Conservation (phyloP, 1,284 basidiomycete species). For the Pholiota adiposa region DNA sequence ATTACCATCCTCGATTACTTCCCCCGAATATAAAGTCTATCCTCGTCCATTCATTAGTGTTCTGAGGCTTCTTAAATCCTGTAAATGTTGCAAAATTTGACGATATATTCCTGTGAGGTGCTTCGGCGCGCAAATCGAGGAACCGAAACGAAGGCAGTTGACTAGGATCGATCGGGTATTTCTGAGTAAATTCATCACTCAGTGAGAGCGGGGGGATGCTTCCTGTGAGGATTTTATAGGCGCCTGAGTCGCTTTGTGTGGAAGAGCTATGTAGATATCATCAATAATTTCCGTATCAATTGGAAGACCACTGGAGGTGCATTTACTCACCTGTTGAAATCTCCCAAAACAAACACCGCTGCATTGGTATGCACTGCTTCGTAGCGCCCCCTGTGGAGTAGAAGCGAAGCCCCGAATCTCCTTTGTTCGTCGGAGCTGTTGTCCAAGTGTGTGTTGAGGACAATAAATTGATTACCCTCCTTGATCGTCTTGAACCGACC, state of each 20-base stretch:
- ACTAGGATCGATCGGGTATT: slow-evolving; percentile 28
- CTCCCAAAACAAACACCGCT: slow-evolving; percentile 54
- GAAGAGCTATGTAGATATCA: slow-evolving; percentile 30
- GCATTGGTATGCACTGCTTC: slow-evolving; percentile 44
- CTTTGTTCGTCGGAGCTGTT: slow-evolving; percentile 58
- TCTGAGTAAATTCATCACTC: neutral
- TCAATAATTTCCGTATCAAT: neutral
- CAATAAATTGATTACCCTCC: slow-evolving; percentile 35
- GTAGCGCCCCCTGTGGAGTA: slow-evolving; percentile 52
- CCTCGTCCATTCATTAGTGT: slow-evolving; percentile 40
- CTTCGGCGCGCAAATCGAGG: slow-evolving; percentile 48
- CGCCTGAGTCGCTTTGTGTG: slow-evolving; percentile 47
- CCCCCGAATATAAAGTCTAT: slow-evolving; percentile 62
- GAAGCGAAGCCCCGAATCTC: slow-evolving; percentile 52
- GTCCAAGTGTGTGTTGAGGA: slow-evolving; percentile 60
- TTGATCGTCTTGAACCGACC: slow-evolving; percentile 38
- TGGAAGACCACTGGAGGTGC: neutral
- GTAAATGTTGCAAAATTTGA: slow-evolving; percentile 60
- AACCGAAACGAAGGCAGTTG: slow-evolving; percentile 44
- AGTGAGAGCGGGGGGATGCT: slow-evolving; percentile 19
- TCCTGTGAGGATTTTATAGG: slow-evolving; percentile 56
- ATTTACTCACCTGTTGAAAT: slow-evolving; percentile 49
- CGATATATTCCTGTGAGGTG: slow-evolving; percentile 46
- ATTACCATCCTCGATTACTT: slow-evolving; percentile 51
- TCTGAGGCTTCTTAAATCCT: slow-evolving; percentile 47